phyloP scores from a whole-genome alignment of 768 basidiomycete species.

The Tylopilus rubrobrunneus region DNA sequence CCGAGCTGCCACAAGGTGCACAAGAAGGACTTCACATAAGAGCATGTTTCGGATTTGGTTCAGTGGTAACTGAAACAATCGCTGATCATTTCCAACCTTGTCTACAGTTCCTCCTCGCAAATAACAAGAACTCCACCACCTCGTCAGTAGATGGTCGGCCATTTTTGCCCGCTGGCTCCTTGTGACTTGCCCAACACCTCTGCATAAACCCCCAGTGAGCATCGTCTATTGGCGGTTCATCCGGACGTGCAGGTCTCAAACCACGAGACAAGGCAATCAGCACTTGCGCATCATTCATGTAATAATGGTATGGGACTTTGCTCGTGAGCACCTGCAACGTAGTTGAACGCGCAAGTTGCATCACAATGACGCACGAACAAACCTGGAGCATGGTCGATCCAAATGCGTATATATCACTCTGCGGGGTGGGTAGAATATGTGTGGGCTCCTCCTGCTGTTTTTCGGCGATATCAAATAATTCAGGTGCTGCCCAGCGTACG shows the following conservation, averaged over 20 bases:
- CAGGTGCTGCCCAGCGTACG: conserved; percentile 45
- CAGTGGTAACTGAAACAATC: too few relatives aligned
- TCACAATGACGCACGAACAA: not conserved
- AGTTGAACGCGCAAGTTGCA: not conserved
- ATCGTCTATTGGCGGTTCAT: not conserved
- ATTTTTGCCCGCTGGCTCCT: not conserved
- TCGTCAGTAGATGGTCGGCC: conserved; percentile 15
- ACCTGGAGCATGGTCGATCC: conserved; percentile 33
- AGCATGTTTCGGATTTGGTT: too few relatives aligned
- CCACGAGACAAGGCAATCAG: conserved; percentile 16
- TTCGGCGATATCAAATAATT: conserved; percentile 33
- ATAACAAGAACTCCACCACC: conserved; percentile 18
- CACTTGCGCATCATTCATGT: conserved; percentile 24
- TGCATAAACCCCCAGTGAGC: conserved; percentile 19
- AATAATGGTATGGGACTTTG: conserved; percentile 22
- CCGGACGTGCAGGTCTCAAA: conserved; percentile 9
- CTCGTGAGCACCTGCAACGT: conserved; percentile 25
- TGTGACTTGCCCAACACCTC: conserved; percentile 26
- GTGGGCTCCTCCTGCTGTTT: conserved; percentile 19
- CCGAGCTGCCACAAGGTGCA: too few relatives aligned
- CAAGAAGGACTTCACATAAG: too few relatives aligned
- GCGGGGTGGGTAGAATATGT: conserved; percentile 2
- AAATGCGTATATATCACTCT: conserved; percentile 44
- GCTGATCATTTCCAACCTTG: not conserved
- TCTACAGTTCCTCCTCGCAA: not conserved